phyloP scores from a whole-genome alignment of 257 asterid genomes.

The Solanum appendiculatum region DNA sequence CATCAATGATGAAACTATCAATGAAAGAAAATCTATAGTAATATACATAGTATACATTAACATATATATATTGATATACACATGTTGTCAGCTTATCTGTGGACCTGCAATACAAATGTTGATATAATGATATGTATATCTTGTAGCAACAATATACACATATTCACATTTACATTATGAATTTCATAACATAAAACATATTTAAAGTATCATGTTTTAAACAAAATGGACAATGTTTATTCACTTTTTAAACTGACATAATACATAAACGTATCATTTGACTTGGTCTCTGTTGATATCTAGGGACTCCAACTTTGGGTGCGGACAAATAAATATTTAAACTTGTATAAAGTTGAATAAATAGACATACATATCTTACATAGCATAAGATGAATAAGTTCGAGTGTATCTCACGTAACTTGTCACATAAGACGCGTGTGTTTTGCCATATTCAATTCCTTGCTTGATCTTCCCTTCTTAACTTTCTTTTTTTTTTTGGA shows the following conservation, averaged over 20 bases:
- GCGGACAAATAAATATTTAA: too few species aligned
- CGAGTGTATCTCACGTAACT: background rate
- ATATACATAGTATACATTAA: too few species aligned
- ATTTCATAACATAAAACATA: background rate
- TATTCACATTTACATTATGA: background rate
- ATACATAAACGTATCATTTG: too few species aligned
- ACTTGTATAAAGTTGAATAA: too few species aligned
- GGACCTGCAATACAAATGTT: background rate
- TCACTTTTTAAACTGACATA: background rate
- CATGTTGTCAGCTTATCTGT: background rate
- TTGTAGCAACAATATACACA: background rate
- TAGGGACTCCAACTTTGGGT: too few species aligned
- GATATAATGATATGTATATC: background rate
- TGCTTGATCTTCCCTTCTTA: too few species aligned
- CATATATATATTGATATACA: background rate
- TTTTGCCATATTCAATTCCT: too few species aligned
- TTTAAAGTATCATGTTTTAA: background rate
- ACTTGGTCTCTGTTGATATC: too few species aligned
- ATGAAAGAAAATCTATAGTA: background rate
- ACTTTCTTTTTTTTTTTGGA: too few species aligned
- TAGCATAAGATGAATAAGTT: background rate
- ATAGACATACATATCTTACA: too few species aligned
- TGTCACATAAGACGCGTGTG: too few species aligned
- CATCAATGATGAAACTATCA: background rate
- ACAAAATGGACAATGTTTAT: background rate